A percentile compares a stretch with the other conserved stretches of the same genome.
phyloP scores from a whole-genome alignment of 345 rosid species.

The Ceriops decandra region DNA sequence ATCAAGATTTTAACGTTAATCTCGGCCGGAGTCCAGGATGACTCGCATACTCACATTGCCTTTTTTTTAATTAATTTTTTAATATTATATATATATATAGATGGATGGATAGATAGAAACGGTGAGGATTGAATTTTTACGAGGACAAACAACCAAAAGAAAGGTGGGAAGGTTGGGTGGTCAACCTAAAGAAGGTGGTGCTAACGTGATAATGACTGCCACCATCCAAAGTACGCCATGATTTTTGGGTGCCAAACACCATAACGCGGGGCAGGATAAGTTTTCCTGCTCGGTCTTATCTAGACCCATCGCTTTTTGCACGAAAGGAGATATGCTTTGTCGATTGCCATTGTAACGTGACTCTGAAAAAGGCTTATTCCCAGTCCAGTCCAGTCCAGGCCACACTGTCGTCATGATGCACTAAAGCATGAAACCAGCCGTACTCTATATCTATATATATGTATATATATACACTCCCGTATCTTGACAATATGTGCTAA shows the following conservation, averaged over 20 bases:
- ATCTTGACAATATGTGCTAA: too few relatives aligned
- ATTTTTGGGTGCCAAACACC: slow-evolving; percentile 18
- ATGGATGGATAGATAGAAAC: too few relatives aligned
- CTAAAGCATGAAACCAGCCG: neutral
- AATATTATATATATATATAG: too few relatives aligned
- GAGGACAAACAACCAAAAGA: neutral
- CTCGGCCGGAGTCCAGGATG: too few relatives aligned
- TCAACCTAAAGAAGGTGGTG: slow-evolving; percentile 33
- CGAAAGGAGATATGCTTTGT: slow-evolving; percentile 2
- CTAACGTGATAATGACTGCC: slow-evolving; percentile 28
- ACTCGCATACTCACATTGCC: too few relatives aligned
- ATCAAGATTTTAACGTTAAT: too few relatives aligned
- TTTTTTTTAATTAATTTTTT: too few relatives aligned
- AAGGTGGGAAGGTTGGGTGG: slow-evolving; percentile 23
- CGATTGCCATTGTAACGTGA: neutral
- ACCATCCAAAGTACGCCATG: slow-evolving; percentile 10
- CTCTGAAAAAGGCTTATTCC: neutral
- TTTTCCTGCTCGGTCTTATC: too few relatives aligned
- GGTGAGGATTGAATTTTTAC: neutral
- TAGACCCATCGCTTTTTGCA: neutral
- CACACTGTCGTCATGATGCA: too few relatives aligned
- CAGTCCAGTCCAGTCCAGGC: neutral
- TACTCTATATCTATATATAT: neutral
- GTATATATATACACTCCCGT: too few relatives aligned
- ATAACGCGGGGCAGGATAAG: neutral